Evolutionary conservation across 805 yeast genomes (phyloP), one percentile per base, ranked within the genome.

Genomic region (Wickerhamomyces chaumierensis): DNA sequence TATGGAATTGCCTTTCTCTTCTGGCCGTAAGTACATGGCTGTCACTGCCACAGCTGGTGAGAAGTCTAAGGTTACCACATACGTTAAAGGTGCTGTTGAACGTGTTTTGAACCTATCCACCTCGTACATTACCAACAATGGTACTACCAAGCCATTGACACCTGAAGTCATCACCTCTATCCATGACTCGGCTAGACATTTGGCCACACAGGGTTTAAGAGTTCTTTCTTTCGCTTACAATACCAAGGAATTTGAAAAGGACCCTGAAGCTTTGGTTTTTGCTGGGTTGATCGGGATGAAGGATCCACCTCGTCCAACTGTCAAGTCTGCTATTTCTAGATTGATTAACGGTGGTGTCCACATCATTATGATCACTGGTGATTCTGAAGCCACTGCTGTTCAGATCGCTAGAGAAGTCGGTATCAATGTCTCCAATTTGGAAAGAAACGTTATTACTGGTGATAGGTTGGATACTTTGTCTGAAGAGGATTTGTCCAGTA

Each of bases 341-440:
- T 68, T 92, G 41, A 69, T 87, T 66, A 78, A 78, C 53, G 96
- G 97, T 44, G 95, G 97, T 34, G 98, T 92, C 33, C 94, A 86
- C 53, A 86, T 92, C n/a, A 84, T 92, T 37, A 92, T 92, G 97
- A 90, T 92, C 46, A 92, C 99, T 8, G 96, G 96, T 50, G 96
- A 88, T 58, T 73, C 85, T 29, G 94, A 87, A 45, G 77, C 81
- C 14, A 86, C 96, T 14, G 96, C 95, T 5, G 61, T 70, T 13
- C 79, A 82, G 48, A 84, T 88, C 57, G 96, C 95, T 3, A 72
- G 68, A 46, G 87, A 85, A 58, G 83, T 90, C 48, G 98, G 98
- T 21, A 84, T 84, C 73, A 94, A 88, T 3, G 66, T 81, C 31
- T 60, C 69, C 31, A 78, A 76, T 46, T 71, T 72, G 9, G 71